A percentile compares a stretch with the other conserved stretches of the same genome.
These are phyloP conservation scores for Rhodosporidiobolus odoratus DNA, from an alignment of 768 basidiomycete species.

Conservation along the genomic window DNA sequence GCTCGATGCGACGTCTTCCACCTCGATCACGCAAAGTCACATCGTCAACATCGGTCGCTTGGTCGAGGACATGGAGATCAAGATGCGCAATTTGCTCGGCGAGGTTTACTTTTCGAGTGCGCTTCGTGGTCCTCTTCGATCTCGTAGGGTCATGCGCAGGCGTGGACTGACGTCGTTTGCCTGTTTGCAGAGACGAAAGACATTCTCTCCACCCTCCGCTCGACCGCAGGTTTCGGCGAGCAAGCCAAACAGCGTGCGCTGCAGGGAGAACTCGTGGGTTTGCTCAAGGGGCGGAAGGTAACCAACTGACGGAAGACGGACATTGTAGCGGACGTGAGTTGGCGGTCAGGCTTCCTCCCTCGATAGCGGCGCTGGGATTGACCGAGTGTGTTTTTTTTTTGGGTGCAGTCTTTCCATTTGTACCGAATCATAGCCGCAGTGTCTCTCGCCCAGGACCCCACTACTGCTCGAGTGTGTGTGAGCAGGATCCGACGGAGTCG, in stretches of 20 bases:
- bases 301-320: too few relatives aligned
- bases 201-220: conserved; percentile 84
- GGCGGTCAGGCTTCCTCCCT: too few relatives aligned
- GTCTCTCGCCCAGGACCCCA: too few relatives aligned
- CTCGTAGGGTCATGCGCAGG: too few relatives aligned
- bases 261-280: conserved; percentile 67
- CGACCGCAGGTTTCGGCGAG: conserved; percentile 76
- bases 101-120: conserved; percentile 44
- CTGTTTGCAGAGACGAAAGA: conserved; percentile 70
- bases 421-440: too few relatives aligned
- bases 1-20: conserved; percentile 41
- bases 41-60: conserved; percentile 88
- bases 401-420: too few relatives aligned
- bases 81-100: conserved; percentile 91
- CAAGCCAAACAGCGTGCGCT: conserved; percentile 73
- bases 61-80: conserved; percentile 99
- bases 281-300: conserved; percentile 30
- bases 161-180: not conserved
- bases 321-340: too few relatives aligned
- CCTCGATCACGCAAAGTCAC: conserved; percentile 56
- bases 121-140: not conserved
- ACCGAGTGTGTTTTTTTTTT: too few relatives aligned
- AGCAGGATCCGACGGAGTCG: too few relatives aligned
- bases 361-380: too few relatives aligned
- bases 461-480: too few relatives aligned